Evolutionary conservation across 2,329 filamentous ascomycete species (phyloP).

Genomic region (Hymenotorrendiella dingleyae): DNA sequence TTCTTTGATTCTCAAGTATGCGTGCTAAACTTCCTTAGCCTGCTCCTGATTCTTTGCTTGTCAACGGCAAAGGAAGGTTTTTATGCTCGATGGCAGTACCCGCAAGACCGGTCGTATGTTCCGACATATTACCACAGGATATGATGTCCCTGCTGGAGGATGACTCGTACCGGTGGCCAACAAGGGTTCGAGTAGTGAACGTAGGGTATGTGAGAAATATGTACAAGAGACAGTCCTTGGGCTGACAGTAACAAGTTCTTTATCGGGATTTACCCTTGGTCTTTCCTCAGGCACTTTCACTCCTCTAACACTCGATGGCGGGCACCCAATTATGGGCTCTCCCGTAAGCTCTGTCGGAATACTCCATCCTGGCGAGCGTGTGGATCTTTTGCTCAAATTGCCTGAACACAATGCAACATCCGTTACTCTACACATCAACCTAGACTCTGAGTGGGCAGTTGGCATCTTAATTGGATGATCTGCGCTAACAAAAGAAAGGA

Average conservation of each 20-base stretch:
- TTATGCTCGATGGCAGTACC: constrained; percentile 40
- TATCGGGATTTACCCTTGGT: constrained; percentile 16
- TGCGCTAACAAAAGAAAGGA: no score
- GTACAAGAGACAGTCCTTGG: no score
- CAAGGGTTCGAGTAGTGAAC: no score
- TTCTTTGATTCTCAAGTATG: background rate
- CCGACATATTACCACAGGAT: constrained; percentile 11
- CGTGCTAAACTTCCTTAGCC: constrained; percentile 31
- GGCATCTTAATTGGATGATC: no score
- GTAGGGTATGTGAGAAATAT: no score
- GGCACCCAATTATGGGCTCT: constrained; percentile 24
- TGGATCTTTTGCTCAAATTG: constrained; percentile 30
- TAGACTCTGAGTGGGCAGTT: constrained; percentile 36
- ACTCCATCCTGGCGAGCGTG: constrained; percentile 36
- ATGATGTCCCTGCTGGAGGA: constrained; percentile 23
- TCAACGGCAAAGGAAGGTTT: constrained; percentile 42
- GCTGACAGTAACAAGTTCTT: constrained; percentile 11
- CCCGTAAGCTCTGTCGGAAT: constrained; percentile 32
- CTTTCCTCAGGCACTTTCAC: constrained; percentile 11
- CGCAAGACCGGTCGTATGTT: constrained; percentile 40
- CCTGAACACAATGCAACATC: background rate
- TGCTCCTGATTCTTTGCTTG: constrained; percentile 40
- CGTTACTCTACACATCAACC: constrained; percentile 14
- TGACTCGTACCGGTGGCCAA: no score
- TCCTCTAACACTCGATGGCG: constrained; percentile 33